phyloP scores from a whole-genome alignment of 441 rosid genomes.

The Syzygium syzygioides region DNA sequence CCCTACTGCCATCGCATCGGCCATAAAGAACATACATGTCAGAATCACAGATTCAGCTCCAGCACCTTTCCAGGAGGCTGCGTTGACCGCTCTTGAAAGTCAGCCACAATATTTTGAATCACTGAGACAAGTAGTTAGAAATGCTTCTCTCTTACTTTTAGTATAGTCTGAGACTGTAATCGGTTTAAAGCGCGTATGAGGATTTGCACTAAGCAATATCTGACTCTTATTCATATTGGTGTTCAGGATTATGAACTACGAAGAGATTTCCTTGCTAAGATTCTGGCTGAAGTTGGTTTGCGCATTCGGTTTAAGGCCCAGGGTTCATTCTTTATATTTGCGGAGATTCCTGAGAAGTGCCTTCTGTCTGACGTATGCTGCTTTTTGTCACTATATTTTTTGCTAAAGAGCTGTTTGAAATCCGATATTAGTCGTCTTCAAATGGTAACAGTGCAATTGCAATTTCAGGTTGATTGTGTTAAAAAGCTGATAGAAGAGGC shows the following conservation, averaged over 20 bases:
- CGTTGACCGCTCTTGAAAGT: slow-evolving; percentile 48
- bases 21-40: slow-evolving; percentile 49
- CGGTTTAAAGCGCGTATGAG: not conserved
- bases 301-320: slow-evolving; percentile 44
- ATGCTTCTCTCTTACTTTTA: not conserved
- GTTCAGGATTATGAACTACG: slow-evolving; percentile 44
- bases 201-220: not conserved
- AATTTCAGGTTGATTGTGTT: slow-evolving; percentile 46
- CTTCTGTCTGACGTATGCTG: slow-evolving; percentile 37
- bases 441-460: not conserved
- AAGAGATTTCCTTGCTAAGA: slow-evolving; percentile 37
- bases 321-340: slow-evolving; percentile 53
- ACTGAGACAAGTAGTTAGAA: slow-evolving; percentile 33
- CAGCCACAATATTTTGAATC: slow-evolving; percentile 33
- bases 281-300: slow-evolving; percentile 38
- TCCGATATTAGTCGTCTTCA: not conserved
- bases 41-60: slow-evolving; percentile 58
- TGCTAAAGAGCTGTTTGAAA: not conserved
- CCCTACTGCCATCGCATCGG: slow-evolving; percentile 38
- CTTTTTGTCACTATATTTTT: not conserved
- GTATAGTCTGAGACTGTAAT: not conserved
- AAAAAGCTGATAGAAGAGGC: slow-evolving; percentile 41
- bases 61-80: slow-evolving; percentile 71
- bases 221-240: slow-evolving; percentile 2
- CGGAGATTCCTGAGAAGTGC: slow-evolving; percentile 39